These are phyloP conservation scores for Nitzschia palea DNA, from an alignment of 108 stramenopile species.

Conservation along the genomic window DNA sequence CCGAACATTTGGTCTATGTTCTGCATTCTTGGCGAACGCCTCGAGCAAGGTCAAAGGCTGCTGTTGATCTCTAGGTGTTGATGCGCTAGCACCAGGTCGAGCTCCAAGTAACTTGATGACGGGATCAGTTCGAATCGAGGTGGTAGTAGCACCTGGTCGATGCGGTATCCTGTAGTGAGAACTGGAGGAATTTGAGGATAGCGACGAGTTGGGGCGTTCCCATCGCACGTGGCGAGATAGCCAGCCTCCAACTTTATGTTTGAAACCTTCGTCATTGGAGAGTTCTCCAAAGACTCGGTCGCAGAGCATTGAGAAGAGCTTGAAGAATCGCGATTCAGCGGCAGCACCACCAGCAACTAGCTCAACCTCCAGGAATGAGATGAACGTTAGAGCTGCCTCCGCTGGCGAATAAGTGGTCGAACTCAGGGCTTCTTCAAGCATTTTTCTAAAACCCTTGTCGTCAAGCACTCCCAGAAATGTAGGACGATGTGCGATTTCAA, in stretches of 20 bases:
- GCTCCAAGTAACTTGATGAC: conserved; percentile 72
- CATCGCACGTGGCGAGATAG: conserved; percentile 37
- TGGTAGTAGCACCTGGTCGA: conserved; percentile 10
- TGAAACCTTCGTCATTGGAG: conserved; percentile 13
- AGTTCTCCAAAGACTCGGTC: conserved; percentile 68
- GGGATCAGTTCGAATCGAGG: conserved; percentile 64
- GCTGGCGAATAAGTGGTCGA: conserved; percentile 56
- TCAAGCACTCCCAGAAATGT: no score
- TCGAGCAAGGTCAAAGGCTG: conserved; percentile 57
- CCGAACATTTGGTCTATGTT: conserved; percentile 57
- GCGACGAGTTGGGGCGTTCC: conserved; percentile 26
- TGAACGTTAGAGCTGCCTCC: conserved; percentile 71
- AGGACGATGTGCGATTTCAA: no score
- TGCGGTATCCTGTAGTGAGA: conserved; percentile 11
- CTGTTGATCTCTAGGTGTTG: conserved; percentile 16
- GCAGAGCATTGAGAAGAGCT: conserved; percentile 63
- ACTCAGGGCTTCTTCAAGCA: conserved; percentile 56
- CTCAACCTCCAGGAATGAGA: conserved; percentile 74
- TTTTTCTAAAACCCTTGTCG: no score
- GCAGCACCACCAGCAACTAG: conserved; percentile 73
- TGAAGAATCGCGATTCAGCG: conserved; percentile 73
- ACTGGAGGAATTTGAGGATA: neutral
- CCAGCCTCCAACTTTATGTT: conserved; percentile 42
- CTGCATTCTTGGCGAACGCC: conserved; percentile 64
- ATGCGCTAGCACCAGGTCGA: neutral